A percentile compares a stretch with the other conserved stretches of the same genome.
Evolutionary conservation across 2,329 filamentous ascomycete genomes (phyloP).

Genomic region (Fusarium praegraminearum): DNA sequence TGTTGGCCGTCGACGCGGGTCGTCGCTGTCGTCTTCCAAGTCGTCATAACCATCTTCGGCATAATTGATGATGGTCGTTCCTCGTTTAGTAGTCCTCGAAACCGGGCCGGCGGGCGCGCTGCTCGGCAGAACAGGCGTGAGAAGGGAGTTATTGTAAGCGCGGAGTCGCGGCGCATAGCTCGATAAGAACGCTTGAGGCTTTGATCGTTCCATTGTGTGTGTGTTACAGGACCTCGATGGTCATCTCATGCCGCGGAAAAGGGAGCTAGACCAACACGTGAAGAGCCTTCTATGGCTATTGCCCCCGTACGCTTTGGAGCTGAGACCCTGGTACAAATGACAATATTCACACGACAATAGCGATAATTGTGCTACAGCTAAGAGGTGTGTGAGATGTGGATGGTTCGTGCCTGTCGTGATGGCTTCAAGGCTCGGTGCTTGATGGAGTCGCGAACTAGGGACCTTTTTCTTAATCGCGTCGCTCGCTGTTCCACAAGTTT

Average conservation of each 20-base stretch:
- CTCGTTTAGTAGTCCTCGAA: constrained; percentile 93
- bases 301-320: constrained; percentile 6
- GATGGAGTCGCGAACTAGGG: constrained; percentile 48
- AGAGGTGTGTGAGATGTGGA: constrained; percentile 18
- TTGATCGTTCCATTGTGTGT: constrained; percentile 63
- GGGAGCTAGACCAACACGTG: constrained; percentile 42
- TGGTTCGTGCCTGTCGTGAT: constrained; percentile 40
- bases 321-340: neutral
- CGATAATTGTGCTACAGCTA: neutral
- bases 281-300: constrained; percentile 33
- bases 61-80: constrained; percentile 97
- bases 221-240: constrained; percentile 37
- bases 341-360: constrained; percentile 16
- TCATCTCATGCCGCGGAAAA: constrained; percentile 50
- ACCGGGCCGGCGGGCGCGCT: constrained; percentile 73
- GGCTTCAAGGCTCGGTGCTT: constrained; percentile 39
- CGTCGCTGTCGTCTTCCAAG: constrained; percentile 77
- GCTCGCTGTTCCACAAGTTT: constrained; percentile 41
- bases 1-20: constrained; percentile 81
- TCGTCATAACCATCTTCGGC: constrained; percentile 96
- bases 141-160: constrained; percentile 89
- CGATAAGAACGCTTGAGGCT: constrained; percentile 88
- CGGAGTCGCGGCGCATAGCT: constrained; percentile 92
- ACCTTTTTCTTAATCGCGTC: constrained; percentile 52
- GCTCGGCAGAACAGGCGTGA: constrained; percentile 84